These are phyloP conservation scores for Microglena sp. DNA, from an alignment of 139 green algal species.

Conservation along the genomic window DNA sequence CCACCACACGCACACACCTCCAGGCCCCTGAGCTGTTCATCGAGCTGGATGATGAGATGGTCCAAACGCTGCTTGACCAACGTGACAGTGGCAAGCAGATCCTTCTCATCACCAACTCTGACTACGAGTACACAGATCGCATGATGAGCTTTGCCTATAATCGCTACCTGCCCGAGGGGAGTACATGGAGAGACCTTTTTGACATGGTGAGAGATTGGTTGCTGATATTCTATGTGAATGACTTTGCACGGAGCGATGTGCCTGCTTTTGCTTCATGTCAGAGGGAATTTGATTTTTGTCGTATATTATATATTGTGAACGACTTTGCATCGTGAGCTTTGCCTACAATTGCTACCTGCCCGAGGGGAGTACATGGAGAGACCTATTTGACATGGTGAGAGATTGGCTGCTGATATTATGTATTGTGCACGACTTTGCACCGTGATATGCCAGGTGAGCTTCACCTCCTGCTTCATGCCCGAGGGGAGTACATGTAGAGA, in stretches of 20 bases:
- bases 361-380: conserved; percentile 59
- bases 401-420: too few species aligned
- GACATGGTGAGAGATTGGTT: too few species aligned
- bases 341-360: conserved; percentile 75
- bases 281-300: too few species aligned
- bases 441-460: too few species aligned
- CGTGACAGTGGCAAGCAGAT: conserved; percentile 76
- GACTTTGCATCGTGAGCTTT: conserved; percentile 81
- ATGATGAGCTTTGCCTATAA: conserved; percentile 91
- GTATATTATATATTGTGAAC: too few species aligned
- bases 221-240: too few species aligned
- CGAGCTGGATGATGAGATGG: conserved; percentile 74
- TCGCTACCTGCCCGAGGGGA: conserved; percentile 50
- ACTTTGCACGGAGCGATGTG: too few species aligned
- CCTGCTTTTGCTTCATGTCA: too few species aligned
- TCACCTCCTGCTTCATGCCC: too few species aligned
- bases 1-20: too few species aligned
- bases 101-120: conserved; percentile 91
- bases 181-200: conserved; percentile 68
- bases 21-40: conserved; percentile 63
- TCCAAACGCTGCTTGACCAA: conserved; percentile 83
- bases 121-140: conserved; percentile 75
- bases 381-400: conserved; percentile 89
- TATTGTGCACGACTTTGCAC: too few species aligned
- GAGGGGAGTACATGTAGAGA: too few species aligned